Base-by-base conservation (phyloP, 1,284 basidiomycete species). In the Puccinia hordei region DNA sequence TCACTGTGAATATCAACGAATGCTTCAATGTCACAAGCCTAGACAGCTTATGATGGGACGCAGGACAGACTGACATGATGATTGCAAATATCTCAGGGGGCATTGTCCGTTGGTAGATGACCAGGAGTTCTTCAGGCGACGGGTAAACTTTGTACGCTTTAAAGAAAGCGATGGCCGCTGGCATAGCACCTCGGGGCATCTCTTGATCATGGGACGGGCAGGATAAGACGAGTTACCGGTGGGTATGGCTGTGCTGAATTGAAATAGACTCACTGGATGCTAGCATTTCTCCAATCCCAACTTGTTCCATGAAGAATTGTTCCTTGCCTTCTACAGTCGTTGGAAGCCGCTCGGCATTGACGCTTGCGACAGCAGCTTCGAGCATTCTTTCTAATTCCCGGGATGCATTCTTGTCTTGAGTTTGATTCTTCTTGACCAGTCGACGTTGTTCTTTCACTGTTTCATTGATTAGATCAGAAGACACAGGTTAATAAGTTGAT, bases 41-140 rank as follows among this genome's bases (percentile, higher is more conserved):
- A 38, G 24, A 38, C 6, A 38, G 12, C 12, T 24, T 17, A 17
- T 15, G 41, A 30, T 1, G 17, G 19, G 10, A 41, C 22, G 30
- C 61, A 17, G 24, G 53, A 49, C 85, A 81, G 53, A 86, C 83
- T 73, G 82, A 81, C 83, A 85, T 83, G 76, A 86, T 84, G 68
- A 84, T 82, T 55, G 83, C 83, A 76, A 85, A 85, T n/a, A 85
- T 85, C 76, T 84, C 85, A 81, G 84, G 83, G 59, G 85, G 85
- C 61, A 85, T 83, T 1, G 85, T 84, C 78, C 85, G 85, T 81
- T 85, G 83, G 82, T 85, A 85, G 82, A 86, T 85, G 83, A 84
- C 83, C 81, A 86, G 83, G 22, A 86, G 82, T 81, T 86, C 85
- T 44, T 85, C 82, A 22, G 85, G 85, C 38, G 83, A 82, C 3